Evolutionary conservation across 345 rosid genomes (phyloP).

Genomic region (Cochlearia excelsa): DNA sequence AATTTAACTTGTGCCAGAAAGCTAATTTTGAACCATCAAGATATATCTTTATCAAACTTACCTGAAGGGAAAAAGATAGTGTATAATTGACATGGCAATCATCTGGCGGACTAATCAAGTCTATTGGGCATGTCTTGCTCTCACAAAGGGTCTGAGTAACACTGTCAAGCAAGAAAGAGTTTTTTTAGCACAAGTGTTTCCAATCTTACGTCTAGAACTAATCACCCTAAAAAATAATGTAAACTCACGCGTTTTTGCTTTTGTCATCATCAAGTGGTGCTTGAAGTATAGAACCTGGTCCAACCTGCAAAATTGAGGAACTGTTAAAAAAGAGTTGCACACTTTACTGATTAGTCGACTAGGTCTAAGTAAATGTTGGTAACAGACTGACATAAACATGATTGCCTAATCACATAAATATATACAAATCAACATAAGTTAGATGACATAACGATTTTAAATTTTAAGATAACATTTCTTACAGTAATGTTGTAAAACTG

Average conservation of each 20-base stretch:
- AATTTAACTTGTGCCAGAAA: slow-evolving; percentile 6
- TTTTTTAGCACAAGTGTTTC: slow-evolving; percentile 13
- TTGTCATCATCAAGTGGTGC: slow-evolving; percentile 76
- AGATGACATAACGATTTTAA: slow-evolving; percentile 14
- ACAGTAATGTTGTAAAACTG: slow-evolving; percentile 93
- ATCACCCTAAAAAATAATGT: slow-evolving; percentile 9
- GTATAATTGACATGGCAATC: slow-evolving; percentile 98
- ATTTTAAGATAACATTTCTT: slow-evolving; percentile 35
- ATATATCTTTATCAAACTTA: slow-evolving; percentile 37
- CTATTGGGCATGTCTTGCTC: slow-evolving; percentile 77
- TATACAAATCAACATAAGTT: slow-evolving; percentile 23
- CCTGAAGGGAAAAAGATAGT: slow-evolving; percentile 88
- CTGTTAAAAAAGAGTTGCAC: slow-evolving; percentile 21
- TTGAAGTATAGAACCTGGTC: slow-evolving; percentile 82
- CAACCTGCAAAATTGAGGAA: slow-evolving; percentile 56
- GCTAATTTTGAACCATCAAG: slow-evolving; percentile 22
- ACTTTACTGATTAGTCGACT: neutral
- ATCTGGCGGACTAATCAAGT: slow-evolving; percentile 93
- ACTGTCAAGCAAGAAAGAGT: slow-evolving; percentile 42
- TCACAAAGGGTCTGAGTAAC: slow-evolving; percentile 72
- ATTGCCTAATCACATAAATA: slow-evolving; percentile 16
- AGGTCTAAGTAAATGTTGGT: too few species aligned
- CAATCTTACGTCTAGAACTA: slow-evolving; percentile 1
- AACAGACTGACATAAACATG: slow-evolving; percentile 14
- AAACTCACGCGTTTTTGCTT: slow-evolving; percentile 78